Percentiles rank a stretch among this genome's conserved stretches.
These are phyloP conservation scores for Camellia granthamiana DNA, from an alignment of 148 eudicot genomes.

Conservation along the genomic window DNA sequence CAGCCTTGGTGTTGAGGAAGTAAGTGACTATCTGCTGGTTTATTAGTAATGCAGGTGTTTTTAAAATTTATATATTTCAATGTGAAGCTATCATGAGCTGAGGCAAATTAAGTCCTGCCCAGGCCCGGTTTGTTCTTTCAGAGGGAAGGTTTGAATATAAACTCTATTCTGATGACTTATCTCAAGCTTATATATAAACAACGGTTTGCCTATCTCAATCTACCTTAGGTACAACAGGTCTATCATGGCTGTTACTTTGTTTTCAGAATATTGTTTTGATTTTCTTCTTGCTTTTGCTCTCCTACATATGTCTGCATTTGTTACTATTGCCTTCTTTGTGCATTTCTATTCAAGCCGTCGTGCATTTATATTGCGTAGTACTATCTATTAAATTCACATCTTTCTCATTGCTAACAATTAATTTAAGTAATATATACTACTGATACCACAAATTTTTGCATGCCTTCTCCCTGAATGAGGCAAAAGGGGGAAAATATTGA, in stretches of 20 bases:
- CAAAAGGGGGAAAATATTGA: neutral
- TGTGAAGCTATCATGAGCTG: neutral
- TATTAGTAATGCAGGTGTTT: neutral
- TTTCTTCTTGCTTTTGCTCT: neutral
- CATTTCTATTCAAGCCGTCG: neutral
- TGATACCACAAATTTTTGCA: neutral
- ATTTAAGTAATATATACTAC: neutral
- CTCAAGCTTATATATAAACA: neutral
- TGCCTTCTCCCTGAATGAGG: neutral
- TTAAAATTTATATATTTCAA: neutral
- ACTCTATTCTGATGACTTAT: neutral
- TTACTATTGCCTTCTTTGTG: neutral
- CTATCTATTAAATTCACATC: neutral
- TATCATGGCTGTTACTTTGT: neutral
- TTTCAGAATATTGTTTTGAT: neutral
- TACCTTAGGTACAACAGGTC: neutral
- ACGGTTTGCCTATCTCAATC: neutral
- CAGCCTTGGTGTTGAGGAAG: slow-evolving; percentile 66
- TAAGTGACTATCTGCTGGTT: slow-evolving; percentile 30
- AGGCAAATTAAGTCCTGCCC: slow-evolving; percentile 1
- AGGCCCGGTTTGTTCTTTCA: neutral
- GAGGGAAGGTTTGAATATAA: neutral
- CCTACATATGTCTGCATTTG: neutral
- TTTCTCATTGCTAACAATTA: neutral
- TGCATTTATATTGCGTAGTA: neutral